These are phyloP conservation scores for Monilinia aucupariae DNA, from an alignment of 2,329 filamentous ascomycete genomes.

Conservation along the genomic window DNA sequence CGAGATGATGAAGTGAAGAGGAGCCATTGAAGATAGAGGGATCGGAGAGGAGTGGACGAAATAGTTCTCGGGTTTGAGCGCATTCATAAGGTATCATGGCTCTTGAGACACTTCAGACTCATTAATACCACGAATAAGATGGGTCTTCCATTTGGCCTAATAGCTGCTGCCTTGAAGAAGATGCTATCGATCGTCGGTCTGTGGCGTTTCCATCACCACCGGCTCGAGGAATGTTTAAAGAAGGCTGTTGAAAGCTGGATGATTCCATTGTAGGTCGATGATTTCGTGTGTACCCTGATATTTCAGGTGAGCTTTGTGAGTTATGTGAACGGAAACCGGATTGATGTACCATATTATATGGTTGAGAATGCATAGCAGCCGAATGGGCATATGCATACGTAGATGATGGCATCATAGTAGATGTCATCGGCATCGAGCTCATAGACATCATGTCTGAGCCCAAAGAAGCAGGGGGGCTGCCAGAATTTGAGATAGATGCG, in stretches of 20 bases:
- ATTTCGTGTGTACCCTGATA: slow-evolving; percentile 35
- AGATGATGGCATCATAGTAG: slow-evolving; percentile 31
- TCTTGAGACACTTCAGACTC: slow-evolving; percentile 24
- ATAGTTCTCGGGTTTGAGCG: slow-evolving; percentile 35
- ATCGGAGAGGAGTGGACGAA: slow-evolving; percentile 37
- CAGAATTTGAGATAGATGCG: slow-evolving; percentile 32
- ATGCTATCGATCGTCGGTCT: slow-evolving; percentile 21
- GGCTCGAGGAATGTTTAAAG: slow-evolving; percentile 31
- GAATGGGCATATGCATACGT: slow-evolving; percentile 34
- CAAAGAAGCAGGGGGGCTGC: slow-evolving; percentile 32
- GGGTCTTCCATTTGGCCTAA: slow-evolving; percentile 16
- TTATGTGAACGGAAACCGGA: slow-evolving; percentile 35
- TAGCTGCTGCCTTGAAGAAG: slow-evolving; percentile 24
- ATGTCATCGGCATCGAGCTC: slow-evolving; percentile 33
- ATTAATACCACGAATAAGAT: slow-evolving; percentile 16
- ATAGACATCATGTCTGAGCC: slow-evolving; percentile 34
- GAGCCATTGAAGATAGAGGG: slow-evolving; percentile 29
- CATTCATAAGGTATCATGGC: slow-evolving; percentile 35
- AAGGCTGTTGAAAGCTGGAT: slow-evolving; percentile 30
- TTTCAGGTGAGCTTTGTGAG: slow-evolving; percentile 37
- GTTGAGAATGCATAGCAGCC: slow-evolving; percentile 32
- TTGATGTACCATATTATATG: slow-evolving; percentile 36
- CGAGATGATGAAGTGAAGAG: slow-evolving; percentile 36
- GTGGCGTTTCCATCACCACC: slow-evolving; percentile 23
- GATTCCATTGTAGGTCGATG: slow-evolving; percentile 34